phyloP scores from a whole-genome alignment of 106 monocot species.

The Acorus gramineus region DNA sequence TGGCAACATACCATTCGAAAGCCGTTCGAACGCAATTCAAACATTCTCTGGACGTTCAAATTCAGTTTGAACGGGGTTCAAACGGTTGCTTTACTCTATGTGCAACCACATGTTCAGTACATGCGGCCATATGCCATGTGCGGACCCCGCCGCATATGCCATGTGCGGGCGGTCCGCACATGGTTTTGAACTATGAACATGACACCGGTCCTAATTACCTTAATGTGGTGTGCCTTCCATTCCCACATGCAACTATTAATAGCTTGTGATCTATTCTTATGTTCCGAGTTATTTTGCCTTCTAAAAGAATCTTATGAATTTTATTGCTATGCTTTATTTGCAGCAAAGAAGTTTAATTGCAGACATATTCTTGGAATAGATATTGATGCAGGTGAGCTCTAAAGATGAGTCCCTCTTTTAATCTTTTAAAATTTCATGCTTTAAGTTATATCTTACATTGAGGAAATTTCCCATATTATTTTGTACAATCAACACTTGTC shows the following conservation, averaged over 20 bases:
- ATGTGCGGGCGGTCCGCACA: no score
- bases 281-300: neutral
- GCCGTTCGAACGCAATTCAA: no score
- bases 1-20: no score
- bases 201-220: no score
- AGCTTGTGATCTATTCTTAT: neutral
- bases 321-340: conserved; percentile 13
- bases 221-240: neutral
- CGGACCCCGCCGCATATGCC: no score
- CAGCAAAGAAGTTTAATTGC: conserved; percentile 78
- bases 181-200: no score
- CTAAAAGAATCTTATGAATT: neutral
- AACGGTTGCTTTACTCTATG: no score
- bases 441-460: neutral
- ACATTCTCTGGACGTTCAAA: no score
- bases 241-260: neutral
- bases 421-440: neutral
- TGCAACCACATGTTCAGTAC: no score
- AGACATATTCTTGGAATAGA: conserved; percentile 79
- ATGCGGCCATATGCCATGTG: no score
- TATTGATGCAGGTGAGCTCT: conserved; percentile 58
- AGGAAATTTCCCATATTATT: neutral
- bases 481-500: no score
- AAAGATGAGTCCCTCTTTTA: neutral
- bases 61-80: no score